Evolutionary conservation across 306 rosid genomes (phyloP).

Genomic region (Morella rubra): DNA sequence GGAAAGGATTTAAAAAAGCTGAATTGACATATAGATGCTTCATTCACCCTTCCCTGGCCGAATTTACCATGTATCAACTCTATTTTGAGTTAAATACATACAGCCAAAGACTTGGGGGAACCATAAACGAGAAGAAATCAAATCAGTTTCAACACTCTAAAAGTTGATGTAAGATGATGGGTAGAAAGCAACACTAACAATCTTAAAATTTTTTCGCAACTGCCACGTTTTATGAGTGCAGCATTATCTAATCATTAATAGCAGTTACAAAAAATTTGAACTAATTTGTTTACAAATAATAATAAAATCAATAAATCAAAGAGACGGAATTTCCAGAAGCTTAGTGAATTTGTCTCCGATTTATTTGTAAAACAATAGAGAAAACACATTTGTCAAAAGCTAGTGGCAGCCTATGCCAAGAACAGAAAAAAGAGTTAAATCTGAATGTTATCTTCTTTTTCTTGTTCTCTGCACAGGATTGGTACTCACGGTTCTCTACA

Average conservation of each 20-base stretch:
- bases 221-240: neutral
- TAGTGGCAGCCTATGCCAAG: neutral
- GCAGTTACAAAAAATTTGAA: neutral
- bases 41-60: neutral
- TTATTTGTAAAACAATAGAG: neutral
- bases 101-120: neutral
- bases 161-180: neutral
- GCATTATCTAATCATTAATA: neutral
- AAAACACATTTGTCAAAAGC: neutral
- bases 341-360: no score
- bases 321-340: neutral
- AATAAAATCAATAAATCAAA: neutral
- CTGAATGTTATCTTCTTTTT: neutral
- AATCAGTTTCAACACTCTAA: neutral
- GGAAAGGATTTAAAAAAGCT: neutral
- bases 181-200: neutral
- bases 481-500: neutral
- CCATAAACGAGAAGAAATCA: neutral
- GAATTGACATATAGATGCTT: neutral
- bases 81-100: neutral
- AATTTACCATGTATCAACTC: neutral
- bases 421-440: neutral
- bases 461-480: neutral
- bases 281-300: no score
- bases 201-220: neutral